phyloP scores from a whole-genome alignment of 2,329 filamentous ascomycete species.

The Fusarium coicis region DNA sequence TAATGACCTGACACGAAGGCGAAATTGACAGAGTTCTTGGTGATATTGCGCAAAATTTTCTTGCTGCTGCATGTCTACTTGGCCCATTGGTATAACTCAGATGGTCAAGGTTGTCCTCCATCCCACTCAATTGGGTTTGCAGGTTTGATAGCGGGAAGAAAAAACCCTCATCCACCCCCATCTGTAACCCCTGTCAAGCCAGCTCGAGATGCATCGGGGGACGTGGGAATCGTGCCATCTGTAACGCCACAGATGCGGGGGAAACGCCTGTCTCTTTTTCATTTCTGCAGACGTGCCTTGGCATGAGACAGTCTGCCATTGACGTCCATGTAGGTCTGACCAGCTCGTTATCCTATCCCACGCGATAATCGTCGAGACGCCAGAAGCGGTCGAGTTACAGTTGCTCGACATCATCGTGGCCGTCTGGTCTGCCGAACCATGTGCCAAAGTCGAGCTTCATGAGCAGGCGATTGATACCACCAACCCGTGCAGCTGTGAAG shows the following conservation, averaged over 20 bases:
- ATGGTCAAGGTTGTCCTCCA: neutral
- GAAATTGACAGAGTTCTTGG: conserved; percentile 33
- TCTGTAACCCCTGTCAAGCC: conserved; percentile 20
- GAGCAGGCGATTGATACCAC: conserved; percentile 83
- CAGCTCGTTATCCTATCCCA: neutral
- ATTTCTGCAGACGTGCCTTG: conserved; percentile 31
- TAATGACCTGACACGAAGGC: conserved; percentile 40
- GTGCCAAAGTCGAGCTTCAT: conserved; percentile 87
- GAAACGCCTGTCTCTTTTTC: conserved; percentile 9
- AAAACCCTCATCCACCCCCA: conserved; percentile 16
- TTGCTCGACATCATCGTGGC: conserved; percentile 29
- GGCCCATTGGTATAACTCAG: conserved; percentile 24
- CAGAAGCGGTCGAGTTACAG: conserved; percentile 17
- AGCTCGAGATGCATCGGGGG: conserved; percentile 33
- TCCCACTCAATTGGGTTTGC: neutral
- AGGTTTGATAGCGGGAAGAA: neutral
- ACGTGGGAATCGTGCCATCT: conserved; percentile 42
- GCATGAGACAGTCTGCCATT: conserved; percentile 15
- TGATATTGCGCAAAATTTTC: conserved; percentile 21
- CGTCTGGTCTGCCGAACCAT: conserved; percentile 59
- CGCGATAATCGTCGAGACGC: neutral
- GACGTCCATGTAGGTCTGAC: conserved; percentile 6
- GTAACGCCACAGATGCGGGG: conserved; percentile 42
- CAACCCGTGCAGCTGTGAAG: conserved; percentile 78
- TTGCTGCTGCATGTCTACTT: conserved; percentile 10